Evolutionary conservation across 495 filamentous ascomycete genomes (phyloP).

Genomic region (Neurospora sp.): DNA sequence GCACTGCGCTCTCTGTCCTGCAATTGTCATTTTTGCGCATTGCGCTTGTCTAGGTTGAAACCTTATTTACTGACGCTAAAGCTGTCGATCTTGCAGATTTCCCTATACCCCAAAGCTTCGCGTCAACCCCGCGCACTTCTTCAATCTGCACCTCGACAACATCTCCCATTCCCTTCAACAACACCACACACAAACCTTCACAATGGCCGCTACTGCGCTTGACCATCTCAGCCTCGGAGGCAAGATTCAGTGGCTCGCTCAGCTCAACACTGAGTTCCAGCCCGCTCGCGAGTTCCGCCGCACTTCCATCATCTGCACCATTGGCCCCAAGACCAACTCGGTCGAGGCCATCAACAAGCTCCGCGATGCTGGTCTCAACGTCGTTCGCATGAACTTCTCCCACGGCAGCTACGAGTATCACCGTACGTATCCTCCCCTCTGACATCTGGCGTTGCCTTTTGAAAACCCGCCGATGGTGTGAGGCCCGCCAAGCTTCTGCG

Average conservation of each 20-base stretch:
- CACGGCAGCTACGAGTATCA: constrained; percentile 79
- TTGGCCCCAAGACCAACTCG: constrained; percentile 98
- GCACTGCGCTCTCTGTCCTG: not conserved
- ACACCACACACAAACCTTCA: constrained; percentile 11
- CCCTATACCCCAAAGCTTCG: not conserved
- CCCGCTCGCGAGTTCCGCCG: constrained; percentile 83
- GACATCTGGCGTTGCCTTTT: not conserved
- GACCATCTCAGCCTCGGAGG: constrained; percentile 71
- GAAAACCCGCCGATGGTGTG: constrained; percentile 12
- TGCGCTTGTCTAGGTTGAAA: not conserved
- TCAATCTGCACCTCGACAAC: not conserved
- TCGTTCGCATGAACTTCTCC: constrained; percentile 98
- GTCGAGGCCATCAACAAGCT: constrained; percentile 91
- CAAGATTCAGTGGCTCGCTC: constrained; percentile 86
- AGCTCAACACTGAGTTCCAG: constrained; percentile 62
- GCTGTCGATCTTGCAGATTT: not conserved
- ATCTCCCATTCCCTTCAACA: not conserved
- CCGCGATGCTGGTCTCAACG: constrained; percentile 81
- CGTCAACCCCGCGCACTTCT: constrained; percentile 12
- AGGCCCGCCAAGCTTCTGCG: not conserved
- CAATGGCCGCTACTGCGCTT: constrained; percentile 55
- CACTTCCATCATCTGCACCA: constrained; percentile 97
- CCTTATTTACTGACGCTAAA: not conserved
- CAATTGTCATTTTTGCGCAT: not conserved
- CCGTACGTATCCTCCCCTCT: constrained; percentile 13